A percentile compares a stretch with the other conserved stretches of the same genome.
phyloP scores from a whole-genome alignment of 2,329 filamentous ascomycete genomes.

The Fusarium duplospermum region DNA sequence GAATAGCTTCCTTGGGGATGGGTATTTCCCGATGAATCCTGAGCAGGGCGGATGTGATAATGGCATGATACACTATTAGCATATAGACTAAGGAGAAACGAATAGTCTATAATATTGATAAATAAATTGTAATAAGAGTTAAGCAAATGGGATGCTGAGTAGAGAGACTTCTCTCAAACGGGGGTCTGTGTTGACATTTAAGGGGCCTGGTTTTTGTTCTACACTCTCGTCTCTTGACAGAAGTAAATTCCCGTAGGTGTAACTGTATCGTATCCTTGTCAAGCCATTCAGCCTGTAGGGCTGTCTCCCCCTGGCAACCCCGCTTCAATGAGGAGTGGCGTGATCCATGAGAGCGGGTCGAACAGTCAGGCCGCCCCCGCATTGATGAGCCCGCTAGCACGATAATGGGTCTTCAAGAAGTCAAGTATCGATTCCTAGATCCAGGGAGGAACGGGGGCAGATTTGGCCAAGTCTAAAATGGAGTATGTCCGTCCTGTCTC shows the following conservation, averaged over 20 bases:
- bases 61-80: neutral
- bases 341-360: neutral
- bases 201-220: neutral
- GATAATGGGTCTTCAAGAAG: neutral
- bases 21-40: neutral
- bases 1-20: slow-evolving; percentile 9
- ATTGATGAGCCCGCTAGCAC: neutral
- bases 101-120: neutral
- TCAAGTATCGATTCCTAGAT: neutral
- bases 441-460: neutral
- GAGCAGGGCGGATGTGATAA: neutral
- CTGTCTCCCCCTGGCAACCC: neutral
- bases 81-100: neutral
- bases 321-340: neutral
- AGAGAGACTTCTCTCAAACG: neutral
- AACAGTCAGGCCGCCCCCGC: neutral
- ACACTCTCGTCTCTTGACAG: neutral
- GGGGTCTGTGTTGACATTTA: neutral
- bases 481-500: neutral
- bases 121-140: neutral
- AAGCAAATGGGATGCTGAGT: neutral
- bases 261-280: neutral
- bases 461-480: neutral
- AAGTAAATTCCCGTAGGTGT: accelerated
- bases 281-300: neutral